Evolutionary conservation across 208 protist species (phyloP).

Genomic region (Acanthamoeba culbertsoni): DNA sequence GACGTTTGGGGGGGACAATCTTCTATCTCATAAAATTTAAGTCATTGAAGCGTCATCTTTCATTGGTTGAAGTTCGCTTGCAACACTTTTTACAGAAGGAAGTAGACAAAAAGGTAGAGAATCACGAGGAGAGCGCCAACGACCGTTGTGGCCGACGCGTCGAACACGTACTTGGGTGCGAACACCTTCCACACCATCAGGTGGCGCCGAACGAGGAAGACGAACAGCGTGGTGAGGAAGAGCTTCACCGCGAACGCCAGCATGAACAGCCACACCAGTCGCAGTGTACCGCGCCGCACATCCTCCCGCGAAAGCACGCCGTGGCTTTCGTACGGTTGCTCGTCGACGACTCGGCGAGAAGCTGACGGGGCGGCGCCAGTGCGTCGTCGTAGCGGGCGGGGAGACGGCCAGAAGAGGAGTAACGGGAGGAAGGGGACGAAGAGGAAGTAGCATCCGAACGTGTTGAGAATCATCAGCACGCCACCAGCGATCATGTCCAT

Average conservation of each 20-base stretch:
- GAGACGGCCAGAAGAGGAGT: neutral
- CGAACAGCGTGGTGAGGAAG: slow-evolving; percentile 42
- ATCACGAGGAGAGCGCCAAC: slow-evolving; percentile 38
- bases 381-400: neutral
- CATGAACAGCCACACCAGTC: neutral
- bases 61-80: no score
- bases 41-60: no score
- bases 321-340: neutral
- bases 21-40: no score
- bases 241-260: slow-evolving; percentile 62
- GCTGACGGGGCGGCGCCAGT: neutral
- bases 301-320: neutral
- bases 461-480: slow-evolving; percentile 72
- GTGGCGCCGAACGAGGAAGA: slow-evolving; percentile 68
- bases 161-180: slow-evolving; percentile 75
- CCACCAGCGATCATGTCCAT: slow-evolving; percentile 56
- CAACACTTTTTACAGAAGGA: neutral
- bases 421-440: slow-evolving; percentile 65
- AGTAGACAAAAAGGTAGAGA: neutral
- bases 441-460: slow-evolving; percentile 63
- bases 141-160: slow-evolving; percentile 41
- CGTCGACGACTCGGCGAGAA: neutral
- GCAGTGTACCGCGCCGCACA: neutral
- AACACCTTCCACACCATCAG: slow-evolving; percentile 79
- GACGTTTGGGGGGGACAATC: neutral